Conservation (phyloP, 2,329 filamentous ascomycete species). For the Lomentospora prolificans region DNA sequence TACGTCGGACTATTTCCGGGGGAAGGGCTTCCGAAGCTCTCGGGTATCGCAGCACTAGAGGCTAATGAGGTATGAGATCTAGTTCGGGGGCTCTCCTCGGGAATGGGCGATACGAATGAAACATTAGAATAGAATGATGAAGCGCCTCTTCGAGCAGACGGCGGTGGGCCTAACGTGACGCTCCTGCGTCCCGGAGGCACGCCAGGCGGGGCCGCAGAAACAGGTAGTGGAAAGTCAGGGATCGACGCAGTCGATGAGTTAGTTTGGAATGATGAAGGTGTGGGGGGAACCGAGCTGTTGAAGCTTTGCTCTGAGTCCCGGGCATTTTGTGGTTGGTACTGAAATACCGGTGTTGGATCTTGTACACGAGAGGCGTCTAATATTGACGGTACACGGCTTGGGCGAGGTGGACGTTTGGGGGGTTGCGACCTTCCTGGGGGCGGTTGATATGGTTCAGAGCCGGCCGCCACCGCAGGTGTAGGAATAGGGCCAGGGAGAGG, state of each 20-base stretch:
- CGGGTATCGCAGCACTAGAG: conserved; percentile 64
- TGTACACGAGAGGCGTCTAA: conserved; percentile 35
- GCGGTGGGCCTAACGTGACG: conserved; percentile 48
- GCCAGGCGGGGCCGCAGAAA: conserved; percentile 16
- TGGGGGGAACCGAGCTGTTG: conserved; percentile 34
- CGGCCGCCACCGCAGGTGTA: conserved; percentile 20
- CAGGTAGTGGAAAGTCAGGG: conserved; percentile 46
- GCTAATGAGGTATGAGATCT: conserved; percentile 55
- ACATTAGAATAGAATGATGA: conserved; percentile 56
- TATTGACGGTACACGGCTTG: conserved; percentile 26
- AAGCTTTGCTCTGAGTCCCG: conserved; percentile 26
- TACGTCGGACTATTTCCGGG: conserved; percentile 34
- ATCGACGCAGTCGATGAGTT: conserved; percentile 46
- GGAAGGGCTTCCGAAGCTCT: conserved; percentile 47
- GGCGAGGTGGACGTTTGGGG: conserved; percentile 49
- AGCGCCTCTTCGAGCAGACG: conserved; percentile 47
- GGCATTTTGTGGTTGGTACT: conserved; percentile 27
- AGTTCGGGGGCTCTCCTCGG: conserved; percentile 54
- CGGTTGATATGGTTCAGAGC: conserved; percentile 36
- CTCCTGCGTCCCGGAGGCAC: conserved; percentile 33
- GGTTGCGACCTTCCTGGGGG: conserved; percentile 39
- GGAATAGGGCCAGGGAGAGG: conserved; percentile 34
- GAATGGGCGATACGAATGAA: conserved; percentile 65
- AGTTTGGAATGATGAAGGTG: conserved; percentile 39
- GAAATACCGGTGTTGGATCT: conserved; percentile 45